Evolutionary conservation across 257 asterid species (phyloP).

Genomic region (Fraxinus pennsylvanica): DNA sequence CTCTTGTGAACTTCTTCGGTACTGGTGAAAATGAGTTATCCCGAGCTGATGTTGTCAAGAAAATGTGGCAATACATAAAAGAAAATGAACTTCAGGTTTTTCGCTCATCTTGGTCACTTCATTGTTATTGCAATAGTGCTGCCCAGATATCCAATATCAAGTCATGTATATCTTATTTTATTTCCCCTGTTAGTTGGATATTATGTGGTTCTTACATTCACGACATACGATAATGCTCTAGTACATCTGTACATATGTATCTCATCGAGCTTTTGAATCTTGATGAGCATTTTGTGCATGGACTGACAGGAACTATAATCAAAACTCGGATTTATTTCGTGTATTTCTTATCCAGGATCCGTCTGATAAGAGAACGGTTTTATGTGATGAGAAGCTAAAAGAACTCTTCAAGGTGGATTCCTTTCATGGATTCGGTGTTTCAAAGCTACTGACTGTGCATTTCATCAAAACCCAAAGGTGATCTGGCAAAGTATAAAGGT

Average conservation of each 20-base stretch:
- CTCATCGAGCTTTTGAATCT: background rate
- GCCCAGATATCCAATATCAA: no score
- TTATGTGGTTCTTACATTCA: background rate
- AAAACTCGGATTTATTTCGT: background rate
- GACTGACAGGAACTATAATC: background rate
- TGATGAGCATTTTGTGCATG: background rate
- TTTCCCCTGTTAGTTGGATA: no score
- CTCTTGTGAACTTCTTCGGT: slow-evolving; percentile 40
- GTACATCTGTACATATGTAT: background rate
- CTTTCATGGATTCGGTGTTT: slow-evolving; percentile 41
- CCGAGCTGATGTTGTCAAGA: slow-evolving; percentile 41
- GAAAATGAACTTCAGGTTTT: slow-evolving; percentile 49
- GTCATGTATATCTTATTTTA: no score
- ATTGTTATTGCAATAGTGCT: background rate
- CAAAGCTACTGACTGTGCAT: slow-evolving; percentile 39
- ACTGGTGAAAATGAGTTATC: slow-evolving; percentile 38
- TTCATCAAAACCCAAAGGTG: slow-evolving; percentile 33
- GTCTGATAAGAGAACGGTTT: slow-evolving; percentile 33
- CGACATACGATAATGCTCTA: background rate
- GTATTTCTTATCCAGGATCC: slow-evolving; percentile 35
- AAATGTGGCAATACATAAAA: slow-evolving; percentile 48
- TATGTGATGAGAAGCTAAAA: slow-evolving; percentile 44
- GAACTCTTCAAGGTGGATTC: slow-evolving; percentile 42
- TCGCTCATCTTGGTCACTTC: slow-evolving; percentile 4
- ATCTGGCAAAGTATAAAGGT: background rate